Conservation (phyloP, 2,329 filamentous ascomycete species). For the Aspergillus aculeatinus region DNA sequence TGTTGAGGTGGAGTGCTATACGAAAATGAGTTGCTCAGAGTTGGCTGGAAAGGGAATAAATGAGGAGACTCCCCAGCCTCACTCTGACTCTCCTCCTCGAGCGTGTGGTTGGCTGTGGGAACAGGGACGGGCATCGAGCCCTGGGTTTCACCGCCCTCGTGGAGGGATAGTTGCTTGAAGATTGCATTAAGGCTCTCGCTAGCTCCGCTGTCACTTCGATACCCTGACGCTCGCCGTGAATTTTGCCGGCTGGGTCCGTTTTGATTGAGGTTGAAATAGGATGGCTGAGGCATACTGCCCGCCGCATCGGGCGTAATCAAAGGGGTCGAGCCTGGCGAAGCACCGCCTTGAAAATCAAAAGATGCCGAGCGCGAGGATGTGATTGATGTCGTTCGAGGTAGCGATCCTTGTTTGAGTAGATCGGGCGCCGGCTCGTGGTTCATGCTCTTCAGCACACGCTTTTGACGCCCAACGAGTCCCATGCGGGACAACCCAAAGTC, state of each 20-base stretch:
- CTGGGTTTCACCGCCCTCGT: conserved; percentile 56
- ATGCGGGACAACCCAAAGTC: conserved; percentile 97
- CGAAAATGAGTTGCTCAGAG: conserved; percentile 50
- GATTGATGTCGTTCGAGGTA: conserved; percentile 79
- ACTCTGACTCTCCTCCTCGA: conserved; percentile 73
- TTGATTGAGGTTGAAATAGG: conserved; percentile 76
- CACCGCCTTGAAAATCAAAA: conserved; percentile 77
- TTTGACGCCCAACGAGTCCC: conserved; percentile 94
- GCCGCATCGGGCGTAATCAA: conserved; percentile 77
- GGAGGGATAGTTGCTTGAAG: conserved; percentile 75
- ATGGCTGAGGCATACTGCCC: conserved; percentile 73
- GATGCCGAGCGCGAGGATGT: conserved; percentile 91
- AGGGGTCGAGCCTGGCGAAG: conserved; percentile 82
- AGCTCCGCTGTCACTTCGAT: conserved; percentile 87
- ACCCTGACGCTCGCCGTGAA: conserved; percentile 68
- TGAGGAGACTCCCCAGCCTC: conserved; percentile 76
- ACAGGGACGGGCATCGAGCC: conserved; percentile 36
- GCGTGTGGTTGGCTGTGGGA: conserved; percentile 48
- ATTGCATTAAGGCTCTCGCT: conserved; percentile 82
- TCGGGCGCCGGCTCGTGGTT: conserved; percentile 80
- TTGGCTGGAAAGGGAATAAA: conserved; percentile 64
- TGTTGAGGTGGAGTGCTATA: conserved; percentile 53
- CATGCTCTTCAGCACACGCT: conserved; percentile 76
- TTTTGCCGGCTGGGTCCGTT: conserved; percentile 59
- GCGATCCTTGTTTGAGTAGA: conserved; percentile 86